These are phyloP conservation scores for Helichrysum umbraculigerum DNA, from an alignment of 129 eudicot species.

Conservation along the genomic window DNA sequence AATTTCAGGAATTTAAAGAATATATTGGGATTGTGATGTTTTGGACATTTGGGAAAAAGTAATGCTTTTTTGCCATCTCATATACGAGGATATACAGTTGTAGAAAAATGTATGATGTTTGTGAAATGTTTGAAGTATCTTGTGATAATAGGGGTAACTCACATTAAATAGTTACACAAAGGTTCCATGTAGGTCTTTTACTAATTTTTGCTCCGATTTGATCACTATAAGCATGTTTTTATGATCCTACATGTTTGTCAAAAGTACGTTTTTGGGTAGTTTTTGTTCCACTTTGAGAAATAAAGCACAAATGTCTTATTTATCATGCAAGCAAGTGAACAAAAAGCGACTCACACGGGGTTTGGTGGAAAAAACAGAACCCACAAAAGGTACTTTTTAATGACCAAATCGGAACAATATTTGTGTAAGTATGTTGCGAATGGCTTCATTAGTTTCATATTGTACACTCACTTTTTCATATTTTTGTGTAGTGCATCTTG, in stretches of 20 bases:
- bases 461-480: neutral
- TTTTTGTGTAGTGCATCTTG: neutral
- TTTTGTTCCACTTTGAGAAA: neutral
- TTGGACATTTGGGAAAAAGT: neutral
- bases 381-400: neutral
- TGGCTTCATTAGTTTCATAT: neutral
- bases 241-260: neutral
- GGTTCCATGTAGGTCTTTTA: too few species aligned
- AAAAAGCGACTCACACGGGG: neutral
- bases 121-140: neutral
- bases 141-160: neutral
- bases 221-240: neutral
- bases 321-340: neutral
- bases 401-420: neutral
- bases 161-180: neutral
- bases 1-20: neutral
- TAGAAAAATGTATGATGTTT: constrained; percentile 5
- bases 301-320: neutral
- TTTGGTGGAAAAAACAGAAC: neutral
- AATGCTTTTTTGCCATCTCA: neutral
- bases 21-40: neutral
- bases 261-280: neutral
- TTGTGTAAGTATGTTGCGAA: too few species aligned
- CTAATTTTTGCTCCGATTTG: neutral
- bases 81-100: neutral